phyloP scores from a whole-genome alignment of 2,329 filamentous ascomycete genomes.

The Penicillium palitans region DNA sequence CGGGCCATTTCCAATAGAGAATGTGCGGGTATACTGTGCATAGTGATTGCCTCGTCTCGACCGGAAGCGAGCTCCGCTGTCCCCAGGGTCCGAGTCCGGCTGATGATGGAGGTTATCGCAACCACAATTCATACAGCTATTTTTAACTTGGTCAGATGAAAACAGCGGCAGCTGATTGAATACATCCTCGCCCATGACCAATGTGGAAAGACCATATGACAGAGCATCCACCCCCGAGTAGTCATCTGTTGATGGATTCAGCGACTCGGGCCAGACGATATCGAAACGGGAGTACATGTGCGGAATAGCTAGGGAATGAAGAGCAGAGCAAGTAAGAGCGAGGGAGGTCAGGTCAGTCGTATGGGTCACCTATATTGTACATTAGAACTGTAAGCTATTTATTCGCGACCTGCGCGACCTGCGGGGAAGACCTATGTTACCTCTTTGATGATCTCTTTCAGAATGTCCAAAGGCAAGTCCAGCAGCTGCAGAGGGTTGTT shows the following conservation, averaged over 20 bases:
- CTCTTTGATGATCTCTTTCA: conserved; percentile 78
- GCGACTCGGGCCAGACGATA: conserved; percentile 80
- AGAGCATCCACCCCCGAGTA: conserved; percentile 76
- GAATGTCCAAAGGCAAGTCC: conserved; percentile 74
- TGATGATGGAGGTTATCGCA: conserved; percentile 26
- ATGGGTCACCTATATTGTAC: conserved; percentile 63
- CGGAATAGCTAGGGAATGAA: conserved; percentile 73
- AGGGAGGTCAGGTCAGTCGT: conserved; percentile 80
- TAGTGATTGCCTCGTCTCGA: conserved; percentile 69
- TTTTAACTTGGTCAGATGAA: not conserved
- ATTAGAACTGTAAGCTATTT: conserved; percentile 6
- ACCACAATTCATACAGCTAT: conserved; percentile 34
- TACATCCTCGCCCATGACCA: conserved; percentile 70
- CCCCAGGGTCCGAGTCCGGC: not conserved
- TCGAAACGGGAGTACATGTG: conserved; percentile 84
- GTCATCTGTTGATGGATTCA: conserved; percentile 59
- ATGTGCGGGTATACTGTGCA: conserved; percentile 75
- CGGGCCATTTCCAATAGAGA: conserved; percentile 81
- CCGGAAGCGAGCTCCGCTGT: conserved; percentile 11
- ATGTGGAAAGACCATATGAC: conserved; percentile 76
- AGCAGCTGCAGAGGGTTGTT: conserved; percentile 64
- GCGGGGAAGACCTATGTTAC: conserved; percentile 41
- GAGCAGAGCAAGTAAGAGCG: conserved; percentile 73
- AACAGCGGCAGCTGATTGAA: conserved; percentile 55
- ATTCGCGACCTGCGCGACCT: not conserved